phyloP scores from a whole-genome alignment of 2,329 filamentous ascomycete genomes.

The Trichoderma pleuroti region DNA sequence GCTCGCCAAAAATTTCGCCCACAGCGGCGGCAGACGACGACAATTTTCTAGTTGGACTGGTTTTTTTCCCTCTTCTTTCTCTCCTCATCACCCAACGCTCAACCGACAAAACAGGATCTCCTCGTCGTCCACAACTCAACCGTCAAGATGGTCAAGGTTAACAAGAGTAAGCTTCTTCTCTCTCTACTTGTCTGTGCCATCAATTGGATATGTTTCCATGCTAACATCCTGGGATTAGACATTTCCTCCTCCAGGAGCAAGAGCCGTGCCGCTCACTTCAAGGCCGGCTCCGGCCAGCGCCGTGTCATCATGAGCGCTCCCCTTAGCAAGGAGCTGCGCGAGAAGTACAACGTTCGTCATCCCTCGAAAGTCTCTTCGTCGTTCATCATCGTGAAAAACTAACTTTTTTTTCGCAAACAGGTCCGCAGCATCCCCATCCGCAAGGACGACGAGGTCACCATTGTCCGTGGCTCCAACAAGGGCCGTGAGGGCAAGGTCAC shows the following conservation, averaged over 20 bases:
- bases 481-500: constrained; percentile 98
- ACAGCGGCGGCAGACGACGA: constrained; percentile 25
- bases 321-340: constrained; percentile 92
- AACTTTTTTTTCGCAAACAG: constrained; percentile 40
- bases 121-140: constrained; percentile 24
- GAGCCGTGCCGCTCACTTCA: constrained; percentile 98
- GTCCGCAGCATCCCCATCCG: constrained; percentile 94
- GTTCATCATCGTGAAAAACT: constrained; percentile 11
- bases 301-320: constrained; percentile 96
- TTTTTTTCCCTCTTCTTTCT: neutral
- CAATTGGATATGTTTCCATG: neutral
- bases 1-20: constrained; percentile 31
- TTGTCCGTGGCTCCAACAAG: constrained; percentile 93
- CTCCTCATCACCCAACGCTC: constrained; percentile 31
- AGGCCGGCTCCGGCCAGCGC: constrained; percentile 88
- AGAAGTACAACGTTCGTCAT: constrained; percentile 99
- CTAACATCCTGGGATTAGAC: constrained; percentile 38
- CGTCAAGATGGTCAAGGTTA: constrained; percentile 69
- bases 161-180: constrained; percentile 46
- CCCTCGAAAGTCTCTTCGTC: too few relatives aligned
- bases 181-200: neutral
- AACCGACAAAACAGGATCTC: constrained; percentile 19
- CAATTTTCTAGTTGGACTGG: constrained; percentile 17
- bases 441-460: constrained; percentile 93
- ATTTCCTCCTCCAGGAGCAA: constrained; percentile 85